Percentiles rank a stretch among this genome's conserved stretches.
These are phyloP conservation scores for Ophidiomyces ophidiicola DNA, from an alignment of 2,329 filamentous ascomycete genomes.

Conservation along the genomic window DNA sequence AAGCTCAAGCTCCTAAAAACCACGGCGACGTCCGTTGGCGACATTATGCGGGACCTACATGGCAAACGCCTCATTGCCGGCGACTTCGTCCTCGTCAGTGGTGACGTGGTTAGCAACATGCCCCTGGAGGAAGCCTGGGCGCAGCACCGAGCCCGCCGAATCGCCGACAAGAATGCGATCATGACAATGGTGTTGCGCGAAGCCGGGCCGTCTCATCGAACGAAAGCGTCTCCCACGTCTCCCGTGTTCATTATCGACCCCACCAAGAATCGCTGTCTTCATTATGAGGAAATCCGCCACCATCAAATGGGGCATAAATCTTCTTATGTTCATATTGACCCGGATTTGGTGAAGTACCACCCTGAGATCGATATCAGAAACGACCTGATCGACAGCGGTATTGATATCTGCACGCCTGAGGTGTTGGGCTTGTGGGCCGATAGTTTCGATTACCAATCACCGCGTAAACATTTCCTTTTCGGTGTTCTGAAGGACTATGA, in stretches of 20 bases:
- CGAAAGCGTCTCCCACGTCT: constrained; percentile 60
- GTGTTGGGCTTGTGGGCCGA: constrained; percentile 92
- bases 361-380: constrained; percentile 69
- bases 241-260: constrained; percentile 82
- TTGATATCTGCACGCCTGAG: constrained; percentile 95
- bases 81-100: constrained; percentile 86
- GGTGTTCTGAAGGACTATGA: constrained; percentile 95
- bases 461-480: constrained; percentile 76
- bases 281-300: constrained; percentile 84
- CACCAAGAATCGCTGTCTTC: constrained; percentile 65
- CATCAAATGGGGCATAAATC: constrained; percentile 41
- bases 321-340: constrained; percentile 55
- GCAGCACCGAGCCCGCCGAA: constrained; percentile 66
- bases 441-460: constrained; percentile 91
- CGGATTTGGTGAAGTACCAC: constrained; percentile 60
- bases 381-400: constrained; percentile 84
- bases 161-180: constrained; percentile 82
- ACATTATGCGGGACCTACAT: constrained; percentile 89
- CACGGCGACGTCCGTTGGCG: constrained; percentile 74
- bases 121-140: constrained; percentile 67
- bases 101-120: constrained; percentile 83
- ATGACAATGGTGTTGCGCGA: constrained; percentile 91
- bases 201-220: constrained; percentile 61
- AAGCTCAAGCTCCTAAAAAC: constrained; percentile 76
- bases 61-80: constrained; percentile 70